Percentiles rank a stretch among this genome's conserved stretches.
phyloP scores from a whole-genome alignment of 176 grass and related monocot genomes.

The Aegilops longissima region DNA sequence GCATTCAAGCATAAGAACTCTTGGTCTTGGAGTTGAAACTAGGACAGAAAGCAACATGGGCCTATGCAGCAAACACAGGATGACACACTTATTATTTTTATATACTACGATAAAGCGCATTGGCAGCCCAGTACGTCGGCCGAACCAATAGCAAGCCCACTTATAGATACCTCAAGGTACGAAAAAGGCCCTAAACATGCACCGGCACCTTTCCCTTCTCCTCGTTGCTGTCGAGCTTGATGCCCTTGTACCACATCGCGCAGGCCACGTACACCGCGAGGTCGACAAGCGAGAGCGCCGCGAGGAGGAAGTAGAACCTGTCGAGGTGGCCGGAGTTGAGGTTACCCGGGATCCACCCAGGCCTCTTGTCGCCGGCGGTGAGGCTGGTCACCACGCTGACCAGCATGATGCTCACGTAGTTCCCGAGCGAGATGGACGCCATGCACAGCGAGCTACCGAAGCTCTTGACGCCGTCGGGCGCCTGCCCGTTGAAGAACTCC shows the following conservation, averaged over 20 bases:
- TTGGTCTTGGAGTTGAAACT: not conserved
- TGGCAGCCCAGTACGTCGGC: not conserved
- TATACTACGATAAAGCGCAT: not conserved
- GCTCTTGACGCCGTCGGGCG: conserved; percentile 87
- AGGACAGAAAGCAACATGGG: not conserved
- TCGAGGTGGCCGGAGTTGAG: conserved; percentile 85
- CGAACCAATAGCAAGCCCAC: not conserved
- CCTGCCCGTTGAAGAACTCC: conserved; percentile 85
- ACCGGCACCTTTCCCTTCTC: not conserved
- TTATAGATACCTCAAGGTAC: not conserved
- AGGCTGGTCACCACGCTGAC: conserved; percentile 56
- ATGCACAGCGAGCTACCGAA: conserved; percentile 85
- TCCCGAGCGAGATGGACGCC: conserved; percentile 91
- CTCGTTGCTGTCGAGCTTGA: conserved; percentile 46
- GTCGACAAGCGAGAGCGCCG: conserved; percentile 54
- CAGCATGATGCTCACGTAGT: conserved; percentile 87
- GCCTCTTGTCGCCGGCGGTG: conserved; percentile 38
- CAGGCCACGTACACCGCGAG: conserved; percentile 59
- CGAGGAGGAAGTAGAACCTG: conserved; percentile 89
- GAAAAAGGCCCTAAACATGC: conserved; percentile 31
- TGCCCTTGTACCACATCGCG: conserved; percentile 74
- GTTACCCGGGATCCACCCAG: conserved; percentile 77
- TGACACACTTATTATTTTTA: conserved; percentile 8
- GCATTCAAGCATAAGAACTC: no score
- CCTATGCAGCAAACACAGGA: not conserved